A percentile compares a stretch with the other conserved stretches of the same genome.
These are phyloP conservation scores for Dactylonectria macrodidyma DNA, from an alignment of 2,329 filamentous ascomycete genomes.

Conservation along the genomic window DNA sequence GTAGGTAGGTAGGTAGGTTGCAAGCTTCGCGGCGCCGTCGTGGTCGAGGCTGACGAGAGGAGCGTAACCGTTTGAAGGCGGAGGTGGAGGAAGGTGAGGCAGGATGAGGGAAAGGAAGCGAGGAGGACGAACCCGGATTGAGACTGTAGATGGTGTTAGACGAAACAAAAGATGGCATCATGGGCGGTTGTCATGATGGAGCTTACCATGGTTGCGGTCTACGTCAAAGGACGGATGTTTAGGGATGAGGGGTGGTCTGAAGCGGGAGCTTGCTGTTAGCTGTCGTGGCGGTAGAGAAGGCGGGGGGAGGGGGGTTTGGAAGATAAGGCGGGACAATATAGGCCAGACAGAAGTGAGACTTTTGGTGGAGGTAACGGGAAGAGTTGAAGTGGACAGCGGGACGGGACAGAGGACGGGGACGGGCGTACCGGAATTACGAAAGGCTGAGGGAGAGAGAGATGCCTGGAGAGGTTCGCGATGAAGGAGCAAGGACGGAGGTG, in stretches of 20 bases:
- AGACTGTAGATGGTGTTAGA: constrained; percentile 63
- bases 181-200: constrained; percentile 33
- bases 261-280: constrained; percentile 47
- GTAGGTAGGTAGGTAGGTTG: constrained; percentile 6
- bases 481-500: constrained; percentile 38
- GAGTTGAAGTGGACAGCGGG: neutral
- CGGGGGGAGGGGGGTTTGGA: neutral
- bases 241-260: constrained; percentile 47
- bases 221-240: constrained; percentile 48
- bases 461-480: constrained; percentile 41
- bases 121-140: constrained; percentile 72
- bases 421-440: constrained; percentile 38
- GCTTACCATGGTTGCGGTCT: constrained; percentile 60
- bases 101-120: constrained; percentile 58
- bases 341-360: neutral
- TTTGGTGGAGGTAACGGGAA: neutral
- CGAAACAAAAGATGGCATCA: neutral
- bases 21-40: constrained; percentile 44
- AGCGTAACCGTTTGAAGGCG: constrained; percentile 30
- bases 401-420: neutral
- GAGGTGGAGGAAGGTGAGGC: constrained; percentile 28
- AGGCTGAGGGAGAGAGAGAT: constrained; percentile 22
- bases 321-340: constrained; percentile 9
- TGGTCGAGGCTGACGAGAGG: constrained; percentile 28
- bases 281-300: constrained; percentile 26